These are phyloP conservation scores for Cubamyces lactineus DNA, from an alignment of 768 basidiomycete species.

Conservation along the genomic window DNA sequence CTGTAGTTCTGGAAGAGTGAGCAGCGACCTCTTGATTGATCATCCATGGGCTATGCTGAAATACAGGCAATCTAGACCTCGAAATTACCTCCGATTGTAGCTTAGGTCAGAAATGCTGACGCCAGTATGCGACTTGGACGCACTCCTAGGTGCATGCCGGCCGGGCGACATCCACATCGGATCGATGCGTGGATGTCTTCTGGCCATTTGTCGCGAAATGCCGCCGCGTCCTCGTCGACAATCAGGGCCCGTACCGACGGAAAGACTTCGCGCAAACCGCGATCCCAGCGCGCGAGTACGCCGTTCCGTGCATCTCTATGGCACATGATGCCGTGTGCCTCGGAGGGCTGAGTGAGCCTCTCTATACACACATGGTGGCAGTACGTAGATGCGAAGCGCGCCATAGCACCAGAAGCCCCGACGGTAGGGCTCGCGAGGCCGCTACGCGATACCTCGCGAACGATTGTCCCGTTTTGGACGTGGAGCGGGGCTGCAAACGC, in stretches of 20 bases:
- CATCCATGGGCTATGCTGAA: no score
- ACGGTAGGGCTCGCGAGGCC: not conserved
- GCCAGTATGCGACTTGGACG: not conserved
- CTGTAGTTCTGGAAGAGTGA: no score
- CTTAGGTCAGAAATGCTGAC: no score
- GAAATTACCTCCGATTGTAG: no score
- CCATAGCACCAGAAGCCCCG: no score
- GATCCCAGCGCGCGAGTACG: not conserved
- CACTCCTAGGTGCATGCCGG: not conserved
- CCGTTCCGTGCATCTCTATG: not conserved
- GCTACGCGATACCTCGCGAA: not conserved
- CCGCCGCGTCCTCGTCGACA: not conserved
- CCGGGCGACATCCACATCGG: not conserved
- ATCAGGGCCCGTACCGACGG: not conserved
- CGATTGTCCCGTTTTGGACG: not conserved
- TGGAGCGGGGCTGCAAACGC: not conserved
- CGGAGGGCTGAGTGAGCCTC: conserved; percentile 13
- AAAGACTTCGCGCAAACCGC: not conserved
- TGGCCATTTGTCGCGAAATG: not conserved
- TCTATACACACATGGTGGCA: not conserved
- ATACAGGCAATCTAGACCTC: no score
- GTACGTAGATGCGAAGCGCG: not conserved
- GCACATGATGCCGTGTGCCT: conserved; percentile 13
- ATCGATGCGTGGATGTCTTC: not conserved
- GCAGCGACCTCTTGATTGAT: no score